A percentile compares a stretch with the other conserved stretches of the same genome.
Conservation (phyloP, 768 basidiomycete species). For the Naganishia kalamii region DNA sequence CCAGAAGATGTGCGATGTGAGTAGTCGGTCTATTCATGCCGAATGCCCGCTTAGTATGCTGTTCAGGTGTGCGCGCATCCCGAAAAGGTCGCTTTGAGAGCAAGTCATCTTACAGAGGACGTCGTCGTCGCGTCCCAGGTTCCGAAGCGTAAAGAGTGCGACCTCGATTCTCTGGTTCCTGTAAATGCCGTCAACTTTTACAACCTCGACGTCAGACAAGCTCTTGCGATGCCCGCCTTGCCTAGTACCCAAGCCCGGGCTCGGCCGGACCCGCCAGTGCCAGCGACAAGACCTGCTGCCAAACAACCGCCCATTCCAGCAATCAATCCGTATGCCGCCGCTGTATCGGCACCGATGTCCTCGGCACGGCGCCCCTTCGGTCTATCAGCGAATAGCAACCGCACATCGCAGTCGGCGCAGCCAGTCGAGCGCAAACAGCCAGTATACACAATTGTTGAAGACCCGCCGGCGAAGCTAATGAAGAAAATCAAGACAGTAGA, state of each 20-base stretch:
- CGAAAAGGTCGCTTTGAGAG: constrained; percentile 24
- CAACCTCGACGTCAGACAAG: constrained; percentile 5
- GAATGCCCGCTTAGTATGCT: neutral
- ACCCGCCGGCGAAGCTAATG: neutral
- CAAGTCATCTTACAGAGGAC: constrained; percentile 19
- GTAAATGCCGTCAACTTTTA: constrained; percentile 18
- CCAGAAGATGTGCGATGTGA: constrained; percentile 46
- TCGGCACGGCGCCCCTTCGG: neutral
- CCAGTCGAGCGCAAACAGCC: neutral
- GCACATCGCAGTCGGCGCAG: neutral
- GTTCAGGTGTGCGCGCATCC: constrained; percentile 30
- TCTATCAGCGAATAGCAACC: neutral
- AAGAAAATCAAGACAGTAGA: constrained; percentile 14
- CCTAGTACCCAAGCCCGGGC: neutral
- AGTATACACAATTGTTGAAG: neutral
- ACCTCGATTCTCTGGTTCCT: constrained; percentile 7
- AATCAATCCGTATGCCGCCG: constrained; percentile 9
- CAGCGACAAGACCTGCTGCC: neutral
- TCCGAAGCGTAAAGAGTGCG: constrained; percentile 14
- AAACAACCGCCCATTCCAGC: neutral
- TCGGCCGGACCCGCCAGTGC: neutral
- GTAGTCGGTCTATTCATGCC: constrained; percentile 11
- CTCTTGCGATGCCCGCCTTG: neutral
- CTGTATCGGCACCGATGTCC: neutral
- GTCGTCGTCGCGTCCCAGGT: constrained; percentile 22